These are phyloP conservation scores for Metarhizium rileyi DNA, from an alignment of 2,329 filamentous ascomycete species.

Conservation along the genomic window DNA sequence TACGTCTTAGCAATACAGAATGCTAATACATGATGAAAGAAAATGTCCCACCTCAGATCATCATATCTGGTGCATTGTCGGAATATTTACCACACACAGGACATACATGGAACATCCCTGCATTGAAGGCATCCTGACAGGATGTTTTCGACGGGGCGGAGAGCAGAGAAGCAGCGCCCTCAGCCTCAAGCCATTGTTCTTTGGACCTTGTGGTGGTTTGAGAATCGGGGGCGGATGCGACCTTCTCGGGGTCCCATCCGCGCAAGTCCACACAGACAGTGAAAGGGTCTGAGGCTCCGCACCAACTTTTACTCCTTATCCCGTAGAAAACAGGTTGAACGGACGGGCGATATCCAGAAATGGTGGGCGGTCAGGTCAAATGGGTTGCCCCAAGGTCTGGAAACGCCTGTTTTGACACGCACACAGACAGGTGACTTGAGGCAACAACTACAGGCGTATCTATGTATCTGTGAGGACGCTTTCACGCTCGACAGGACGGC, in stretches of 20 bases:
- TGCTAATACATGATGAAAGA: slow-evolving; percentile 3
- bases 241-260: slow-evolving; percentile 3
- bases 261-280: background rate
- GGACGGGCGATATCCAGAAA: background rate
- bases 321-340: background rate
- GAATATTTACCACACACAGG: background rate
- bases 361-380: background rate
- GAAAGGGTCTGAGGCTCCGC: background rate
- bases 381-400: background rate
- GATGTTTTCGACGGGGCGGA: background rate
- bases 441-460: background rate
- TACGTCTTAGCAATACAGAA: slow-evolving; percentile 1
- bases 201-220: background rate
- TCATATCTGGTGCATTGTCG: background rate
- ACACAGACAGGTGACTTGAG: background rate
- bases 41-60: background rate
- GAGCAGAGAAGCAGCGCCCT: background rate
- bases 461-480: background rate
- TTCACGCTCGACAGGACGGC: background rate
- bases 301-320: background rate
- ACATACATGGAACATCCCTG: background rate
- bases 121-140: background rate
- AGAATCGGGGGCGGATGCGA: background rate
- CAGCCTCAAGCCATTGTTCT: background rate
- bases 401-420: background rate